Conservation (phyloP, 176 grass and related monocot species). For the Eremochloa ophiuroides region DNA sequence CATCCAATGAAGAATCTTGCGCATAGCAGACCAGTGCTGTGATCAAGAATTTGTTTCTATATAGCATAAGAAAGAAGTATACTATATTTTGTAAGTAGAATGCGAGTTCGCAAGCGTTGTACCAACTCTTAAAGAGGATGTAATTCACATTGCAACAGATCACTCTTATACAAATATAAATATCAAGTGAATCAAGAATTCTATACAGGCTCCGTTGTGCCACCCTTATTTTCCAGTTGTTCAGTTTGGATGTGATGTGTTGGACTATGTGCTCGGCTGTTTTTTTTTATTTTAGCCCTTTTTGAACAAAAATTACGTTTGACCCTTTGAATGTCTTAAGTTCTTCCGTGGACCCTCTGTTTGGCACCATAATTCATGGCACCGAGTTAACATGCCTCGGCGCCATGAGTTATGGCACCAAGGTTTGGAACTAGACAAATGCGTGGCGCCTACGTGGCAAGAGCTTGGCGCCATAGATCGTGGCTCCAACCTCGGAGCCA, state of each 20-base stretch:
- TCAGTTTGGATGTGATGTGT: neutral
- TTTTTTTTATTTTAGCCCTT: neutral
- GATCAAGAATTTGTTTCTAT: conserved; percentile 5
- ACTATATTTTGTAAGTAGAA: conserved; percentile 7
- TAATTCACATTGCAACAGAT: neutral
- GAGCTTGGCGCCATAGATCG: no score
- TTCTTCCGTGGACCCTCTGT: no score
- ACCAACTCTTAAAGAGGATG: neutral
- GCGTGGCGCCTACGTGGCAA: no score
- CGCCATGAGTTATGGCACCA: no score
- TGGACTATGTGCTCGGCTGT: neutral
- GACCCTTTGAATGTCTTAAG: neutral
- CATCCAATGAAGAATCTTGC: neutral
- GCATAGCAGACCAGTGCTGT: neutral
- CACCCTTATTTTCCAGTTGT: neutral
- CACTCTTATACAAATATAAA: neutral
- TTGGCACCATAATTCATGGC: no score
- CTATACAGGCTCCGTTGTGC: neutral
- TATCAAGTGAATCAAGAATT: neutral
- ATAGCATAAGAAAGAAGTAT: neutral
- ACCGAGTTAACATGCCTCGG: no score
- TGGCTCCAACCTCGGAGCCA: no score
- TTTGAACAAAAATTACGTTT: no score
- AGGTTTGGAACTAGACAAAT: no score
- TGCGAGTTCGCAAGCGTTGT: neutral